Evolutionary conservation across 2,329 filamentous ascomycete genomes (phyloP).

Genomic region (Colletotrichum sp.): DNA sequence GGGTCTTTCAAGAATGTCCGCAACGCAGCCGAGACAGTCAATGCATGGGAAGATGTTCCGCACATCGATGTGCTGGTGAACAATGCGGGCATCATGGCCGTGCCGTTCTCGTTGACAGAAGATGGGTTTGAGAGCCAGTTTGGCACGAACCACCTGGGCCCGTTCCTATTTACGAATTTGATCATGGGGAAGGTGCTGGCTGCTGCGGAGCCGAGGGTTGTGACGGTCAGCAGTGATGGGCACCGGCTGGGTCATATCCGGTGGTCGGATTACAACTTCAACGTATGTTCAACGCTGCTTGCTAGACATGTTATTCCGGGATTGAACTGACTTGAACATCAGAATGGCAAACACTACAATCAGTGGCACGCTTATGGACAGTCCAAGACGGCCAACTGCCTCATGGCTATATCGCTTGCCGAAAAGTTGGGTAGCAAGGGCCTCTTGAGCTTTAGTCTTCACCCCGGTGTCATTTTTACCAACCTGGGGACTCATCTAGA

Average conservation of each 20-base stretch:
- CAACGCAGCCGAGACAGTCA: constrained; percentile 39
- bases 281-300: constrained; percentile 26
- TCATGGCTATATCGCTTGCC: constrained; percentile 34
- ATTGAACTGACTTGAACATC: neutral
- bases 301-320: neutral
- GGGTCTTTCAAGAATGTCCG: constrained; percentile 44
- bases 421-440: constrained; percentile 33
- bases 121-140: constrained; percentile 47
- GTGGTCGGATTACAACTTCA: constrained; percentile 49
- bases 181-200: constrained; percentile 35
- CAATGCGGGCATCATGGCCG: constrained; percentile 48
- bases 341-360: constrained; percentile 25
- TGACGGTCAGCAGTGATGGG: constrained; percentile 50
- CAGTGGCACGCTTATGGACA: constrained; percentile 30
- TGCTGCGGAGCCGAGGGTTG: constrained; percentile 35
- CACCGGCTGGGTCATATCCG: constrained; percentile 45
- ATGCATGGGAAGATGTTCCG: constrained; percentile 33
- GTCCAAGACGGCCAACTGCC: constrained; percentile 33
- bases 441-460: constrained; percentile 36
- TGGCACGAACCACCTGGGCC: constrained; percentile 41
- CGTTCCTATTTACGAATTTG: constrained; percentile 44
- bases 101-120: constrained; percentile 28
- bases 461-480: constrained; percentile 35
- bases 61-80: constrained; percentile 47
- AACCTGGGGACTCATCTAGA: constrained; percentile 21